Conservation (phyloP, 2,329 filamentous ascomycete genomes). For the Aspergillus tamarii region DNA sequence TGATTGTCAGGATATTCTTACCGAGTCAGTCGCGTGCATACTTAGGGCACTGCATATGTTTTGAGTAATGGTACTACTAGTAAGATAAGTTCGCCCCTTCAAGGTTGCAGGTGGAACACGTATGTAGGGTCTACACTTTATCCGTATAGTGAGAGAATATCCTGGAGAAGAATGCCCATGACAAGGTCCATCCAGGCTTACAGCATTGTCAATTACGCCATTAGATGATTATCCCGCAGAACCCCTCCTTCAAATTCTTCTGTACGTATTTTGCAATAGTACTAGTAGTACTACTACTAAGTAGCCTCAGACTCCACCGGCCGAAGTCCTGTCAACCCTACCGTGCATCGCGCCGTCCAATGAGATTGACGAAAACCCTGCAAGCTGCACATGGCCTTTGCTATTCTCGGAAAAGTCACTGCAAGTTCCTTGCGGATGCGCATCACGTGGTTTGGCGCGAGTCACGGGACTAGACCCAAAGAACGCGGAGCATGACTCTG, state of each 20-base stretch:
- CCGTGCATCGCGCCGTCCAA: conserved; percentile 16
- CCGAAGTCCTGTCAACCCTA: conserved; percentile 13
- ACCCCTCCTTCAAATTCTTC: neutral
- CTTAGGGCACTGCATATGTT: neutral
- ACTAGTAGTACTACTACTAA: neutral
- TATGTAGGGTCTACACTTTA: neutral
- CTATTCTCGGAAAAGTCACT: conserved; percentile 13
- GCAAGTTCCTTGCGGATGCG: neutral
- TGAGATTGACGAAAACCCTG: conserved; percentile 15
- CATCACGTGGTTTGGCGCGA: conserved; percentile 24
- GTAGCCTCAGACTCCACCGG: conserved; percentile 8
- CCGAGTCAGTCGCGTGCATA: neutral
- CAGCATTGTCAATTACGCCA: neutral
- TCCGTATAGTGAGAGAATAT: neutral
- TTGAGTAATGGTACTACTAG: neutral
- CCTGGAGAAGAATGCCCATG: neutral
- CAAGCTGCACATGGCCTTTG: conserved; percentile 20
- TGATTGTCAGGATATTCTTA: neutral
- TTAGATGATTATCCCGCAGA: neutral
- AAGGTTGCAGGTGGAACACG: neutral
- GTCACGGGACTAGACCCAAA: conserved; percentile 25
- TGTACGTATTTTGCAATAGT: neutral
- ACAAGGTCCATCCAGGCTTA: neutral
- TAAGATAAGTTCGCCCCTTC: neutral
- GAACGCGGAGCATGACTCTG: conserved; percentile 23